phyloP scores from a whole-genome alignment of 768 basidiomycete species.

The Nidularia sp. region DNA sequence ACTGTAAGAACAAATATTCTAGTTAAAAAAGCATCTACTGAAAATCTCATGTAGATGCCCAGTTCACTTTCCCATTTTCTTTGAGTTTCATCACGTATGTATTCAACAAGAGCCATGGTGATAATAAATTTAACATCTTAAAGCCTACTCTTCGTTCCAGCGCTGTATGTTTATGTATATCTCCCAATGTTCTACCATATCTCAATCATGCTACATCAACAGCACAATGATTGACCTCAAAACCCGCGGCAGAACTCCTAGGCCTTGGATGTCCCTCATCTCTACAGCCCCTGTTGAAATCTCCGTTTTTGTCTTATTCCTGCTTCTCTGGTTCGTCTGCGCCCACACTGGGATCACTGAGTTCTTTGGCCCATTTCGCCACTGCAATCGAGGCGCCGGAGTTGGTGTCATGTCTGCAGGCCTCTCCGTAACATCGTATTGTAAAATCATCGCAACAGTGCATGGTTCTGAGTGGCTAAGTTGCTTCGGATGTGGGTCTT shows the following conservation, averaged over 20 bases:
- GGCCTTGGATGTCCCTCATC: background rate
- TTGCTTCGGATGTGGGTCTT: too few relatives aligned
- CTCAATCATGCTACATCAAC: background rate
- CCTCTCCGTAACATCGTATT: background rate
- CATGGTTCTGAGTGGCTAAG: background rate
- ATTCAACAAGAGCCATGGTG: too few relatives aligned
- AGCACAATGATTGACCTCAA: background rate
- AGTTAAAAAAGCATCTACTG: background rate
- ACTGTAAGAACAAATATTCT: background rate
- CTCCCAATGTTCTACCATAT: background rate
- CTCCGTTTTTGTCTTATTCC: background rate
- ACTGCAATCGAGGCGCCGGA: background rate
- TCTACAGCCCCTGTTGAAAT: background rate
- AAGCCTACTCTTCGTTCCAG: background rate
- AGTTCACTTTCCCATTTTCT: background rate
- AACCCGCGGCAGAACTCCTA: background rate
- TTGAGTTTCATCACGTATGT: background rate
- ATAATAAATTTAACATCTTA: too few relatives aligned
- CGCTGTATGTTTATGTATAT: background rate
- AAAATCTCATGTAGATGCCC: background rate
- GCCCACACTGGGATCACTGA: background rate
- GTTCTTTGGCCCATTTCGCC: background rate
- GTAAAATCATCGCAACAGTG: background rate
- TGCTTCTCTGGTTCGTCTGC: background rate
- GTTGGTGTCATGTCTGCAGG: background rate